These are phyloP conservation scores for Phaffomyces thermotolerans DNA, from an alignment of 805 yeast genomes.

Conservation along the genomic window DNA sequence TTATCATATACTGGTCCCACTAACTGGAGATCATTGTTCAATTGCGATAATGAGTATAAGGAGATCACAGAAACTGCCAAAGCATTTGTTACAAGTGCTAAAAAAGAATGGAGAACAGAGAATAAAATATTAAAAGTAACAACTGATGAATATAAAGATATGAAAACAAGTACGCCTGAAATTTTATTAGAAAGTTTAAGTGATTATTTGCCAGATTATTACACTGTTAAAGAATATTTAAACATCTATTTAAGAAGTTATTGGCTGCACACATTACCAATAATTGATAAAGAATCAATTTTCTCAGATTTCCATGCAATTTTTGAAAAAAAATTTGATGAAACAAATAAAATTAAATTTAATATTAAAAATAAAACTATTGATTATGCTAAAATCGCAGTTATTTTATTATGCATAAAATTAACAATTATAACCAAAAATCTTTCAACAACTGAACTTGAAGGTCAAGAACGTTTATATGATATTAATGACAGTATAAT, in stretches of 20 bases:
- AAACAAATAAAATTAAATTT: conserved; percentile 5
- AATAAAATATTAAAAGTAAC: conserved; percentile 8
- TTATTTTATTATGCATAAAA: conserved; percentile 9
- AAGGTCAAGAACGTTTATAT: not conserved
- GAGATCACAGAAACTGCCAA: conserved; percentile 11
- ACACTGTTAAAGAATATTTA: conserved; percentile 11
- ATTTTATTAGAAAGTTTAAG: conserved; percentile 10
- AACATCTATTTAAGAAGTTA: conserved; percentile 13
- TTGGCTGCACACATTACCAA: conserved; percentile 11
- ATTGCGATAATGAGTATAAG: not conserved
- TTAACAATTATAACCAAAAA: conserved; percentile 4
- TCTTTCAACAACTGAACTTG: conserved; percentile 1
- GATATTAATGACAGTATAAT: conserved; percentile 12
- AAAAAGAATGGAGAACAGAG: conserved; percentile 18
- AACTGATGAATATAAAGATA: conserved; percentile 6
- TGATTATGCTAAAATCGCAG: conserved; percentile 19
- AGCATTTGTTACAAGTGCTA: conserved; percentile 11
- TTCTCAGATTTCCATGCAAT: conserved; percentile 13
- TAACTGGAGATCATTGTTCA: conserved; percentile 16
- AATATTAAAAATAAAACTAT: conserved; percentile 5
- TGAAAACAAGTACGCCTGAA: conserved; percentile 7
- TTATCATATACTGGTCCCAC: conserved; percentile 16
- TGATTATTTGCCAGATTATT: conserved; percentile 17
- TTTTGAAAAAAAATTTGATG: conserved; percentile 7
- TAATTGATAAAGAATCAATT: conserved; percentile 11